A percentile compares a stretch with the other conserved stretches of the same genome.
These are phyloP conservation scores for Beauveria scarabaeidicola DNA, from an alignment of 2,329 filamentous ascomycete genomes.

Conservation along the genomic window DNA sequence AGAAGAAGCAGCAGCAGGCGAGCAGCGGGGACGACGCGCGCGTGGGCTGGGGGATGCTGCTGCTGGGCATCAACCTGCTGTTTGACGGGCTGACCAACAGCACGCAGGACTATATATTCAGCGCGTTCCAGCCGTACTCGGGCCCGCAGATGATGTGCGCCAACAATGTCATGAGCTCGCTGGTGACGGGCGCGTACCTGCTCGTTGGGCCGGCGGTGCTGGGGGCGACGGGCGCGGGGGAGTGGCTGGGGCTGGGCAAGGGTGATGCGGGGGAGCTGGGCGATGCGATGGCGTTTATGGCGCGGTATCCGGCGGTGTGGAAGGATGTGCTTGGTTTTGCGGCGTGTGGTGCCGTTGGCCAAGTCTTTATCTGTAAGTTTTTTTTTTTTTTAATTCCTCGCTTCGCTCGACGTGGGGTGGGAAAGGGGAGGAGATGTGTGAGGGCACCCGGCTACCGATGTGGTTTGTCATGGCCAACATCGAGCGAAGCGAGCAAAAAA, in stretches of 20 bases:
- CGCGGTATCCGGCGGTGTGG: slow-evolving; percentile 70
- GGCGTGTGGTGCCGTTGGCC: slow-evolving; percentile 81
- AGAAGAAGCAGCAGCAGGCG: slow-evolving; percentile 26
- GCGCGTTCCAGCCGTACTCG: slow-evolving; percentile 66
- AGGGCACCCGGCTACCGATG: neutral
- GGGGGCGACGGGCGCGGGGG: slow-evolving; percentile 55
- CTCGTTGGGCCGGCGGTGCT: slow-evolving; percentile 72
- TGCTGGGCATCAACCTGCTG: slow-evolving; percentile 81
- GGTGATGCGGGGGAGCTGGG: slow-evolving; percentile 66
- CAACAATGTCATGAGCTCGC: slow-evolving; percentile 80
- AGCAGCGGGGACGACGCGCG: slow-evolving; percentile 44
- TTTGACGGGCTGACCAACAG: slow-evolving; percentile 96
- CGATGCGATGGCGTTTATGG: slow-evolving; percentile 74
- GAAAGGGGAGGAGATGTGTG: neutral
- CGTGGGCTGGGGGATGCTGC: slow-evolving; percentile 68
- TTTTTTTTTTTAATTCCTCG: neutral
- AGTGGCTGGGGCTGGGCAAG: slow-evolving; percentile 58
- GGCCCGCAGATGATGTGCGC: slow-evolving; percentile 99
- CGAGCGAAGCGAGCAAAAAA: neutral
- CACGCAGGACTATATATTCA: slow-evolving; percentile 92
- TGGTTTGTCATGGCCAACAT: neutral
- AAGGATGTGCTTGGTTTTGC: slow-evolving; percentile 86
- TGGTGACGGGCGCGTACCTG: slow-evolving; percentile 62
- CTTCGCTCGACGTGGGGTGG: neutral
- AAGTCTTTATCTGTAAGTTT: slow-evolving; percentile 81